These are phyloP conservation scores for Buxus sempervirens DNA, from an alignment of 164 flowering plant species.

Conservation along the genomic window DNA sequence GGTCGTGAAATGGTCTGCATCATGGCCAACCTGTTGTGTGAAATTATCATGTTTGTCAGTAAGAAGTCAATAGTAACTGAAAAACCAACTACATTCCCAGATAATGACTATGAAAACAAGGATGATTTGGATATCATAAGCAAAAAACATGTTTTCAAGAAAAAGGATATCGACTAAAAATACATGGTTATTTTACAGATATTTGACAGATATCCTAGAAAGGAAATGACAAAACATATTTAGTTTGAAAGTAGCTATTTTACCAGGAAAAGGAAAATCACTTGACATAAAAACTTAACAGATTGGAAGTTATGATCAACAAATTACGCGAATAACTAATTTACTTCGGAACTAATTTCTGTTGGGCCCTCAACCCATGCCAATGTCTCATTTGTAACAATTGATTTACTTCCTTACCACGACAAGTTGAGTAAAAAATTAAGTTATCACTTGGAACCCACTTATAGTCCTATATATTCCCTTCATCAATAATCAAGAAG, in stretches of 20 bases:
- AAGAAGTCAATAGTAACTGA: slow-evolving; percentile 1
- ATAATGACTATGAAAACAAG: neutral
- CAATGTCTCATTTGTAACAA: too few species aligned
- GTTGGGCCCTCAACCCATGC: too few species aligned
- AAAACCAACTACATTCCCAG: neutral
- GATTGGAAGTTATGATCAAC: too few species aligned
- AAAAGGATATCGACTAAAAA: too few species aligned
- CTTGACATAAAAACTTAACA: too few species aligned
- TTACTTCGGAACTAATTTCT: too few species aligned
- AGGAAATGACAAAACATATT: too few species aligned
- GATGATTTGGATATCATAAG: neutral
- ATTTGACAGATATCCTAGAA: too few species aligned
- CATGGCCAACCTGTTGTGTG: slow-evolving; percentile 70
- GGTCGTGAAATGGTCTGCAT: slow-evolving; percentile 85
- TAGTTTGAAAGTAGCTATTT: too few species aligned
- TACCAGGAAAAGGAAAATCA: too few species aligned
- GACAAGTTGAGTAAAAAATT: neutral
- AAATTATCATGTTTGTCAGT: slow-evolving; percentile 4
- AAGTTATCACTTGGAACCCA: neutral
- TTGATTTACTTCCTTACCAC: neutral
- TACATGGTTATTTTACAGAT: too few species aligned
- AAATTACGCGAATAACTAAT: too few species aligned
- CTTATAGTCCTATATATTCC: neutral
- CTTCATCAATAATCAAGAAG: neutral
- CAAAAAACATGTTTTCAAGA: neutral